Base-by-base conservation (phyloP, 768 basidiomycete genomes). In the Agaricus blazei region DNA sequence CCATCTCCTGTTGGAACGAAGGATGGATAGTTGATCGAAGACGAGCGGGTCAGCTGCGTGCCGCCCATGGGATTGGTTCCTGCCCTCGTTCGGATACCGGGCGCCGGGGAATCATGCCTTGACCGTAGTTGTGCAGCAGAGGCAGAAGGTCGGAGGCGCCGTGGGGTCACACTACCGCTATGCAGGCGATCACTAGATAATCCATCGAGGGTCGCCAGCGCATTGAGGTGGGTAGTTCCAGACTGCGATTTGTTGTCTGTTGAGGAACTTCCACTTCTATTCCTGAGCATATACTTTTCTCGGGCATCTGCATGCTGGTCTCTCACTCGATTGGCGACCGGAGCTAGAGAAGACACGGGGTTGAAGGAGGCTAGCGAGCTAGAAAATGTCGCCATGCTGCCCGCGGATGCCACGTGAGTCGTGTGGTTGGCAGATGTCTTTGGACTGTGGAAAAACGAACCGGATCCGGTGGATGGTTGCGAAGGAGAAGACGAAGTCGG, bases 221-320 rank as follows among this genome's bases (percentile, higher is more conserved):
- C 81, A 45, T 72, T 74, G 47, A 80, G 79, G 72, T 62, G 68
- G 76, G 41, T 67, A 46, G 74, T 75, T 24, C 80, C 82, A 64
- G 80, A 82, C 64, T 83, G 81, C 6, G 86, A 87, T 66, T 74
- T 82, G 59, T 77, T 82, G 62, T 90, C 87, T 12, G 87, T 87
- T 1, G 87, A 88, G 19, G 85, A 77, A 63, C 89, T 90, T 48
- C 88, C 90, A 65, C 90, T 93, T 54, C 91, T 81, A 72, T 88
- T 89, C 54, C 91, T 81, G 58, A 81, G 76, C 66, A 90, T 75
- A 65, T 91, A 93, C 63, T 91, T 89, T 67, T 91, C 90, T 77
- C 88, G 90, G 37, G 91, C 92, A 65, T 87, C 88, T 19, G 90
- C 90, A 65, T 93, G 91, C 55, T 84, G 79, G 70, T 91, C 87